Conservation (phyloP, 2,329 filamentous ascomycete genomes). For the Cyphellophora europaea region DNA sequence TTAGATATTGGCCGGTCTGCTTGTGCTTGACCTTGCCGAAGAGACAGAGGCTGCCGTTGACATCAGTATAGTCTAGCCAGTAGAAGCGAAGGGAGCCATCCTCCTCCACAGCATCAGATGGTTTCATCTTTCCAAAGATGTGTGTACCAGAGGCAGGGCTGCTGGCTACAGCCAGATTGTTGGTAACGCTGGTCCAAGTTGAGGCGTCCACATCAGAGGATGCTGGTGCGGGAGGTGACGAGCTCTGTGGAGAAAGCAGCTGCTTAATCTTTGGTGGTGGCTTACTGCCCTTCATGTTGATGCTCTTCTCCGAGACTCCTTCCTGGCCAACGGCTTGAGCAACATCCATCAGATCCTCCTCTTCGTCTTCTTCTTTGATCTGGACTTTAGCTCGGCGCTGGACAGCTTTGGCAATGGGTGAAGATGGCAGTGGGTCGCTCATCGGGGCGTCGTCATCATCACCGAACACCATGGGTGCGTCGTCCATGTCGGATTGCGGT, state of each 20-base stretch:
- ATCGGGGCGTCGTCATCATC: constrained; percentile 73
- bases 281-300: constrained; percentile 78
- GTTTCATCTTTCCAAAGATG: constrained; percentile 68
- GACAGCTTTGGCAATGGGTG: constrained; percentile 70
- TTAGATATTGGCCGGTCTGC: constrained; percentile 66
- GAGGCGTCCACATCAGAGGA: constrained; percentile 63
- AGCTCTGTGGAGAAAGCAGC: constrained; percentile 63
- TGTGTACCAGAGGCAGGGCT: constrained; percentile 57
- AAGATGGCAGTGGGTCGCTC: constrained; percentile 80
- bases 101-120: constrained; percentile 80
- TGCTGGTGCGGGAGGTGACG: constrained; percentile 56
- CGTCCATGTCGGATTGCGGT: constrained; percentile 32
- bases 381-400: constrained; percentile 56
- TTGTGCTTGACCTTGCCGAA: constrained; percentile 96
- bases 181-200: constrained; percentile 80
- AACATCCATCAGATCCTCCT: constrained; percentile 78
- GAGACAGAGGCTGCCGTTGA: constrained; percentile 82
- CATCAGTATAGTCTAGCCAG: constrained; percentile 92
- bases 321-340: constrained; percentile 62
- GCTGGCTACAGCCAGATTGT: constrained; percentile 69
- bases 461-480: constrained; percentile 46
- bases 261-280: constrained; percentile 64
- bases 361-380: constrained; percentile 60
- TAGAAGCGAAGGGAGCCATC: constrained; percentile 91
- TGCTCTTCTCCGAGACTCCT: constrained; percentile 52